Evolutionary conservation across 495 filamentous ascomycete species (phyloP).

Genomic region (Aspergillus diversus): DNA sequence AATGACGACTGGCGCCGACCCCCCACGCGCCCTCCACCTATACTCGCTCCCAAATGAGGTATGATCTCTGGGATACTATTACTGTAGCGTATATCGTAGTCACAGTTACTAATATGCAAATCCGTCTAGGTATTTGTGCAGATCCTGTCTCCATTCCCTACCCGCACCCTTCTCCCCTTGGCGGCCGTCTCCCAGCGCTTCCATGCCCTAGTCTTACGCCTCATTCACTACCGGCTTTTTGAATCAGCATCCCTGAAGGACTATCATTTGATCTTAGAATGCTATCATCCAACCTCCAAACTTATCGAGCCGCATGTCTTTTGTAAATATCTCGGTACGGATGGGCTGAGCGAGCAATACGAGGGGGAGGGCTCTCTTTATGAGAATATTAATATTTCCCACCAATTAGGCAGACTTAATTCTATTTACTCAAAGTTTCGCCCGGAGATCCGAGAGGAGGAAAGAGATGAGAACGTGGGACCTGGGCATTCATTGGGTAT

Average conservation of each 20-base stretch:
- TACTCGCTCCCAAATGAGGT: constrained; percentile 58
- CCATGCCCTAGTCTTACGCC: constrained; percentile 65
- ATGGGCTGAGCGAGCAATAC: constrained; percentile 45
- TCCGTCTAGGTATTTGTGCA: constrained; percentile 63
- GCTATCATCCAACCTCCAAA: constrained; percentile 73
- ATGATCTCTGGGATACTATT: neutral
- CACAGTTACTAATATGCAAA: neutral
- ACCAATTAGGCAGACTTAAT: constrained; percentile 41
- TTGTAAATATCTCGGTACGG: constrained; percentile 69
- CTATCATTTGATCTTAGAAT: constrained; percentile 73
- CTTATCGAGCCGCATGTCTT: constrained; percentile 68
- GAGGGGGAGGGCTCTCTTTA: constrained; percentile 46
- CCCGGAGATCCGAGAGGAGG: constrained; percentile 42
- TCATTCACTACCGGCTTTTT: constrained; percentile 67
- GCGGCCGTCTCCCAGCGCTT: constrained; percentile 66
- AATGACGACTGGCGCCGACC: neutral
- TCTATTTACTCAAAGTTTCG: constrained; percentile 63
- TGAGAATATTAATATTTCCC: constrained; percentile 32
- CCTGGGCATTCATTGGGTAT: constrained; percentile 25
- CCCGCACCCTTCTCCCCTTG: constrained; percentile 62
- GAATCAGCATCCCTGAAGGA: constrained; percentile 57
- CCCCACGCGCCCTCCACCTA: constrained; percentile 23
- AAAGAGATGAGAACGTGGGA: constrained; percentile 43
- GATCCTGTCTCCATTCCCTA: constrained; percentile 64
- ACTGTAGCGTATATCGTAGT: neutral